Conservation (phyloP, 345 rosid species). For the Lepidium aucheri region DNA sequence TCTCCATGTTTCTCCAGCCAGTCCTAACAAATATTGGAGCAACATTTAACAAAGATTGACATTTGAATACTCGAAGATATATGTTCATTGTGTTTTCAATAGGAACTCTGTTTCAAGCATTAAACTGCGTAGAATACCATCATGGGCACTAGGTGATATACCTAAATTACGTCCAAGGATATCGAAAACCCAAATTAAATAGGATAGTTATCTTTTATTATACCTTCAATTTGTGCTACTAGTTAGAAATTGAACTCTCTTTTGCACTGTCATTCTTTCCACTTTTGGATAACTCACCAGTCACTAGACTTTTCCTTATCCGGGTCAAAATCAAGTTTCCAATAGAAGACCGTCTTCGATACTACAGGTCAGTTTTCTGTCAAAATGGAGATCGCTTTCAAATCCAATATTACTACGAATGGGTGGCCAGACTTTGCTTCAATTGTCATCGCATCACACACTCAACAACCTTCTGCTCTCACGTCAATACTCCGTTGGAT, state of each 20-base stretch:
- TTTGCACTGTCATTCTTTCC: no score
- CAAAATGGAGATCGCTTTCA: no score
- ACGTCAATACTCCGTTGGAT: no score
- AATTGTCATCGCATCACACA: no score
- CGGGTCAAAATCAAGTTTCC: no score
- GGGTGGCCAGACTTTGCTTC: no score
- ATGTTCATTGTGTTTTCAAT: background rate
- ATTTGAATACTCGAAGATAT: background rate
- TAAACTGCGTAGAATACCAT: background rate
- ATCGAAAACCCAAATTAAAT: background rate
- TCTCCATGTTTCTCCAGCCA: conserved; percentile 61
- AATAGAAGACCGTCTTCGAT: no score
- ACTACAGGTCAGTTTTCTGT: no score
- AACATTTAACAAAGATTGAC: background rate
- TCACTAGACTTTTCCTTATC: no score
- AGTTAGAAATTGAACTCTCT: background rate
- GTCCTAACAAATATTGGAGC: conserved; percentile 25
- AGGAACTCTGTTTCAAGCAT: background rate
- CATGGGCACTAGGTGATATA: background rate
- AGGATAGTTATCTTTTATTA: background rate
- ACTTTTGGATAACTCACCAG: no score
- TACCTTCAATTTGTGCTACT: background rate
- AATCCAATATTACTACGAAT: no score
- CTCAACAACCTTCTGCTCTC: no score
- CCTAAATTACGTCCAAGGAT: background rate